Percentiles rank a stretch among this genome's conserved stretches.
Evolutionary conservation across 2,329 filamentous ascomycete species (phyloP).

Genomic region (Trichophyton benhamiae): DNA sequence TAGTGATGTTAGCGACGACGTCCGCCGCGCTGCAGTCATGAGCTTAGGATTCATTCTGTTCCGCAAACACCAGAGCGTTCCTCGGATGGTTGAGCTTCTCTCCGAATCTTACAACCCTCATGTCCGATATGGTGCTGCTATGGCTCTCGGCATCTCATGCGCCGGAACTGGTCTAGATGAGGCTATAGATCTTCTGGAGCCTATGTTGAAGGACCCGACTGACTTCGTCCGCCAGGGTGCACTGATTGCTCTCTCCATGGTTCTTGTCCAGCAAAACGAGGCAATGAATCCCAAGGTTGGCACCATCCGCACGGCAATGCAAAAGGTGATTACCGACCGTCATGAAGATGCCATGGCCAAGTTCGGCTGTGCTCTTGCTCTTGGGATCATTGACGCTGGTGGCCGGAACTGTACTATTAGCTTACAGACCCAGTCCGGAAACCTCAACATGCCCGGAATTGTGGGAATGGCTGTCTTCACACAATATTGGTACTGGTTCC

Average conservation of each 20-base stretch:
- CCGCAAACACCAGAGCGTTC: constrained; percentile 91
- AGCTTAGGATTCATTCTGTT: constrained; percentile 97
- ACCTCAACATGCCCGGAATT: constrained; percentile 96
- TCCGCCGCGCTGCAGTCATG: constrained; percentile 91
- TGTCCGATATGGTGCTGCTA: constrained; percentile 91
- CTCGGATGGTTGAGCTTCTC: constrained; percentile 95
- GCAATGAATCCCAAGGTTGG: constrained; percentile 95
- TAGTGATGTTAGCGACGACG: constrained; percentile 95
- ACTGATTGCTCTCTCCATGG: constrained; percentile 89
- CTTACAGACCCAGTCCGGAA: constrained; percentile 92
- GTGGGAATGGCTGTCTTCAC: constrained; percentile 97
- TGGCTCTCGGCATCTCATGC: constrained; percentile 96
- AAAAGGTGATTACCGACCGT: constrained; percentile 85
- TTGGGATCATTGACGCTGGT: constrained; percentile 95
- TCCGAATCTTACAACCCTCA: constrained; percentile 99
- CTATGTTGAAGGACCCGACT: constrained; percentile 98
- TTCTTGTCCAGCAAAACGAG: constrained; percentile 98
- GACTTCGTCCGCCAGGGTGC: constrained; percentile 97
- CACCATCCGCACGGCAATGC: constrained; percentile 78
- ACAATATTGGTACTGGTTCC: constrained; percentile 99
- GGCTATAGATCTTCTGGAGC: constrained; percentile 90
- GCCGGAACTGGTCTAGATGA: constrained; percentile 92
- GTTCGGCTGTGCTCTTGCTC: constrained; percentile 83
- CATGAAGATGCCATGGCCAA: constrained; percentile 99
- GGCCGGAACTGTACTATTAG: constrained; percentile 98